Base-by-base conservation (phyloP, 2,329 filamentous ascomycete species). In the Verticillium albo-atrum region DNA sequence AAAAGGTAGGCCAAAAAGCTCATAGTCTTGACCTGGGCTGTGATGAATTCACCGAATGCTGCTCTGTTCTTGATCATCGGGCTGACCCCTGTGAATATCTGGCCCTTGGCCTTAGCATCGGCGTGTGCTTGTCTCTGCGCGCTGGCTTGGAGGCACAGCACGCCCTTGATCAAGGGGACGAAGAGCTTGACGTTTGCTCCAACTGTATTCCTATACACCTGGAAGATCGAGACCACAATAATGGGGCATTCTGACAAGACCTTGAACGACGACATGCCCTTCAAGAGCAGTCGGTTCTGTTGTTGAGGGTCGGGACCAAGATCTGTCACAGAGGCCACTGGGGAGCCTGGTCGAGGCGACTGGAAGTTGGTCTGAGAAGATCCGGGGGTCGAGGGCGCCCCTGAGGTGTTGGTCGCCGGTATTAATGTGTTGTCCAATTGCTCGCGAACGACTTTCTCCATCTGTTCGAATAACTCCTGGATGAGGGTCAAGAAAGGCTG, bases 221-320 rank as follows among this genome's bases (percentile, higher is more conserved):
- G 95, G 72, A 99, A 98, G 65, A 99, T 91, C 4, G 94, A 98
- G 1, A 99, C 95, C 3, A 99, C 95, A 47, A 99, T 98, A 57
- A 99, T 99, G 0, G 95, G 95, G 67, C 95, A 99, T 73, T 99
- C 95, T 1, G 94, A 92, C 4, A 99, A 84, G 26, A 99, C 94
- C 74, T 98, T 99, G 83, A 99, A 99, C 1, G 95, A 99, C 72
- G 97, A 92, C 91, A 97, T 97, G 30, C 95, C 95, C 74, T 92
- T 96, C 58, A 93, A 79, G 34, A 99, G 76, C 55, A 91, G 89
- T 60, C 93, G 87, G 58, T 77, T 91, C 67, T 92, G 89, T 70
- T 94, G 91, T 68, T 92, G 89, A n/a, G 81, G 79, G 67, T 97
- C 93, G 15, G 87, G 84, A 6, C 88, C 91, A 56, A 97, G 83